Percentiles rank a stretch among this genome's conserved stretches.
phyloP scores from a whole-genome alignment of 495 filamentous ascomycete species.

The Aspergillus mulundensis region DNA sequence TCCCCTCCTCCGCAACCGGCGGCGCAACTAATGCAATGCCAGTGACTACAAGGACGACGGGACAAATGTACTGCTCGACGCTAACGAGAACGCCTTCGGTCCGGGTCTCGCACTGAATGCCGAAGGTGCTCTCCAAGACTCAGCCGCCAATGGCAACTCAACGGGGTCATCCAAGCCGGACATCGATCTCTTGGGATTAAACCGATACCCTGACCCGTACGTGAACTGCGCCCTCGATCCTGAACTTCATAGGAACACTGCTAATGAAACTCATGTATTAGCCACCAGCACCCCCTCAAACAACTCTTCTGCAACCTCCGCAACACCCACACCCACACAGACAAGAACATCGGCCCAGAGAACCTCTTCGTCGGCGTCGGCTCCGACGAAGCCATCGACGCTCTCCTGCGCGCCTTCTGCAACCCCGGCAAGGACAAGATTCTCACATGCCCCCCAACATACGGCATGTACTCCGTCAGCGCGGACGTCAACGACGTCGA shows the following conservation, averaged over 20 bases:
- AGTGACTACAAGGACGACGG: slow-evolving; percentile 99
- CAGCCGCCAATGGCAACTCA: slow-evolving; percentile 30
- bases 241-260: no score
- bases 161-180: slow-evolving; percentile 38
- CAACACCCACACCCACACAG: slow-evolving; percentile 77
- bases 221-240: slow-evolving; percentile 16
- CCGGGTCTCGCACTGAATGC: slow-evolving; percentile 56
- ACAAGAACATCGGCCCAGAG: slow-evolving; percentile 66
- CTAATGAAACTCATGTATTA: no score
- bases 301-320: slow-evolving; percentile 80
- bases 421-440: slow-evolving; percentile 81
- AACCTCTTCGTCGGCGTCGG: slow-evolving; percentile 95
- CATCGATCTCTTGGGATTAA: slow-evolving; percentile 72
- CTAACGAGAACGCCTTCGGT: slow-evolving; percentile 96
- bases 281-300: slow-evolving; percentile 83
- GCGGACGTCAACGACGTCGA: slow-evolving; percentile 89
- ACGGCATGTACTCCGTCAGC: slow-evolving; percentile 96
- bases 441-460: slow-evolving; percentile 91
- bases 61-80: slow-evolving; percentile 92
- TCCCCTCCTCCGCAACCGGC: slow-evolving; percentile 7
- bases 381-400: slow-evolving; percentile 94
- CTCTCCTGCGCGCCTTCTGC: slow-evolving; percentile 88
- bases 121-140: slow-evolving; percentile 42
- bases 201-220: slow-evolving; percentile 94
- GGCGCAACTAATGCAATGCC: slow-evolving; percentile 30